Evolutionary conservation across 192 early-diverging fungal species (phyloP).

Genomic region (Backusella luteola): DNA sequence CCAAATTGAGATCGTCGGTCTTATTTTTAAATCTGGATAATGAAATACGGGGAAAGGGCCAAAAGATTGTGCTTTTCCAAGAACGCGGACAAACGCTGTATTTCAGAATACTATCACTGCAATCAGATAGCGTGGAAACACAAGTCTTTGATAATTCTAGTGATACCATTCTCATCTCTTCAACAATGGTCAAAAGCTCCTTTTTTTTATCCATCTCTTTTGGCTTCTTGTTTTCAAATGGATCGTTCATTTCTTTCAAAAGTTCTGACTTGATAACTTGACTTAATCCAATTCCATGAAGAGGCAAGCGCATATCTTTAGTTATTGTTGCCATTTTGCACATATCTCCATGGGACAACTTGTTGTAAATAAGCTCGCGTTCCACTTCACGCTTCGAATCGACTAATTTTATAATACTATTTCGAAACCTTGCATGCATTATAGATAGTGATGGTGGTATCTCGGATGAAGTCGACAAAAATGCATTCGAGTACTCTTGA

Average conservation of each 20-base stretch:
- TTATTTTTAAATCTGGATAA: not conserved
- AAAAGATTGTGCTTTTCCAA: not conserved
- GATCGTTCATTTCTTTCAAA: not conserved
- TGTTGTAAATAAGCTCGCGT: conserved; percentile 24
- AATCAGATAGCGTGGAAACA: not conserved
- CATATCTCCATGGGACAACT: conserved; percentile 18
- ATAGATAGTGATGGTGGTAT: not conserved
- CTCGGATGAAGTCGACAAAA: conserved; percentile 3
- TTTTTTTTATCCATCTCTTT: not conserved
- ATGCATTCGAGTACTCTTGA: conserved; percentile 19
- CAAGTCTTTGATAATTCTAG: not conserved
- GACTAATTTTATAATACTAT: conserved; percentile 18
- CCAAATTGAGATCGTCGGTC: not conserved
- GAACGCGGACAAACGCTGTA: not conserved
- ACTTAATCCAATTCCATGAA: conserved; percentile 30
- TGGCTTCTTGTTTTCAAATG: not conserved
- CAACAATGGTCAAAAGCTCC: not conserved
- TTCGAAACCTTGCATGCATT: conserved; percentile 15
- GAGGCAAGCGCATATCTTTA: conserved; percentile 19
- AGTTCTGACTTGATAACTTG: conserved; percentile 8
- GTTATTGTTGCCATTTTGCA: conserved; percentile 14
- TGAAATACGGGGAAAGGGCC: conserved; percentile 9
- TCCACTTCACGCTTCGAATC: conserved; percentile 30
- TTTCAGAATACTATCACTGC: not conserved
- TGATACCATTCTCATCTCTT: not conserved